Evolutionary conservation across 306 rosid species (phyloP).

Genomic region (Herpetospermum pedunculosum): DNA sequence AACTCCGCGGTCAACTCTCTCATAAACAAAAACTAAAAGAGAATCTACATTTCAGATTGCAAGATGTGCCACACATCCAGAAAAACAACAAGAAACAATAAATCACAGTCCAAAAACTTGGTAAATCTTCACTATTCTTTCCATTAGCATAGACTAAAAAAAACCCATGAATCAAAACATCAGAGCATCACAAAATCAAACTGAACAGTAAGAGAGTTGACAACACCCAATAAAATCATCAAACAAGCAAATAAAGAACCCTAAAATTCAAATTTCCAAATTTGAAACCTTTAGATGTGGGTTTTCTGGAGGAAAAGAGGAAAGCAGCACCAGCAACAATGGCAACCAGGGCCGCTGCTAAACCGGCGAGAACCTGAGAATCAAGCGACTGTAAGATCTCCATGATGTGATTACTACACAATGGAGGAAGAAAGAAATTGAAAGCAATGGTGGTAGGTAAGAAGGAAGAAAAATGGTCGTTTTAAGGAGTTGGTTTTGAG

Average conservation of each 20-base stretch:
- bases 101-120: neutral
- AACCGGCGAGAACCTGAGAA: conserved; percentile 44
- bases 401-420: conserved; percentile 20
- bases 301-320: conserved; percentile 49
- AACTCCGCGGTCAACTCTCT: too few species aligned
- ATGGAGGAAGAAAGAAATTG: neutral
- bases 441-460: neutral
- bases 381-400: conserved; percentile 42
- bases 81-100: neutral
- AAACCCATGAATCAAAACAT: neutral
- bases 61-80: neutral
- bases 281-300: conserved; percentile 32
- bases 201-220: neutral
- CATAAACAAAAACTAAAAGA: neutral
- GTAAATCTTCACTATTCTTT: neutral
- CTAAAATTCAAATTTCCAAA: neutral
- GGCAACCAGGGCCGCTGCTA: conserved; percentile 40
- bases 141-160: too few species aligned
- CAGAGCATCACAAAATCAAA: neutral
- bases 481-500: neutral
- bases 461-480: neutral
- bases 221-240: neutral
- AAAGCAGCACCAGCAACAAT: conserved; percentile 41
- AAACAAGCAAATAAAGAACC: neutral
- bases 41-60: neutral